Base-by-base conservation (phyloP, 2,329 filamentous ascomycete species). In the Clonostachys solani region DNA sequence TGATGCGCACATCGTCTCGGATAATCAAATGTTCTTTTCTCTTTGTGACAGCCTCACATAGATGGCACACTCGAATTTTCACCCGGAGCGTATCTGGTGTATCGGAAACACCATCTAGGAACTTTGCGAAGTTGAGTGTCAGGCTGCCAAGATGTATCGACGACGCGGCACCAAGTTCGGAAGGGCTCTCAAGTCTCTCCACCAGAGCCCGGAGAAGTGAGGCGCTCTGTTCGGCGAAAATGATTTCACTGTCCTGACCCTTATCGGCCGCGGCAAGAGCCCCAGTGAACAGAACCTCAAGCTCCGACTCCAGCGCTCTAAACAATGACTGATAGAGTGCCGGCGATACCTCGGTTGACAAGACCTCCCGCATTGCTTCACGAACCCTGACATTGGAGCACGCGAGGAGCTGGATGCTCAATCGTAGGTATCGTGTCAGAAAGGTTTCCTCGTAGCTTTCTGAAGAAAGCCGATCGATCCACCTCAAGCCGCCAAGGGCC, bases 21-120 rank as follows among this genome's bases (percentile, higher is more conserved):
- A 87, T 66, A 54, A 86, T 87, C 40, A 87, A 65, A 44, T 86
- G 77, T 55, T 87, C 83, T 55, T 86, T 87, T 53, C 83, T 77
- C 60, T 77, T 79, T 12, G 78, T 83, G 34, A 87, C 77, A 5
- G 77, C 76, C 54, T 87, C 84, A 49, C 78, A 84, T 8, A 87
- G 63, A 54, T 86, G 81, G 55, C 84, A 87, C 38, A 86, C 80
- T 54, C 84, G 83, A 56, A 86, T 86, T 58, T 86, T 87, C 41
- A 86, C 81, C 46, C 81, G 73, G 15, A 85, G 59, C 17, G 75
- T 79, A 52, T 73, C 78, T 9, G 72, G 62, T 12, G 73, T 78
- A 49, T 86, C 83, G 5, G 73, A 59, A 9, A 80, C 64, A 6
- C 77, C 75, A 52, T 86, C 80, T 38, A 87, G 62, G 51, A 86